phyloP scores from a whole-genome alignment of 2,329 filamentous ascomycete genomes.

The Curvularia hawaiiensis region DNA sequence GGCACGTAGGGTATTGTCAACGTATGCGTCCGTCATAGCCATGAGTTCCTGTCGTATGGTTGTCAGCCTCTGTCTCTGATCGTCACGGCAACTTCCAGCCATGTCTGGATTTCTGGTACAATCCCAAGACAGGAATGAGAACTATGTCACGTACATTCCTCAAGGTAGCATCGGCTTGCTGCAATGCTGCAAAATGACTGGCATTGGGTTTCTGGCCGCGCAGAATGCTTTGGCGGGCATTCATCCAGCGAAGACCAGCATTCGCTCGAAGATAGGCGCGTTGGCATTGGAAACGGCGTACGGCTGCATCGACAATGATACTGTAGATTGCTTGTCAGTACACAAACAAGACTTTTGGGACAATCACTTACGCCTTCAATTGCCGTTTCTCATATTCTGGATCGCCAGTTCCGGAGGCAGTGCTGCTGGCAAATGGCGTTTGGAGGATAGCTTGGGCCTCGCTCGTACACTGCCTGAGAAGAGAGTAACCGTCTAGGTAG shows the following conservation, averaged over 20 bases:
- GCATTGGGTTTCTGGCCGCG: conserved; percentile 56
- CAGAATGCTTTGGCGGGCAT: conserved; percentile 57
- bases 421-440: conserved; percentile 56
- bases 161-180: conserved; percentile 55
- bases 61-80: conserved; percentile 2
- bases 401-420: conserved; percentile 50
- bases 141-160: conserved; percentile 50
- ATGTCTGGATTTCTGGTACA: not conserved
- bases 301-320: conserved; percentile 64
- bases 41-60: conserved; percentile 57
- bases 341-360: not conserved
- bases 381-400: conserved; percentile 62
- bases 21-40: conserved; percentile 61
- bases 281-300: conserved; percentile 66
- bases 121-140: not conserved
- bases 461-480: conserved; percentile 61
- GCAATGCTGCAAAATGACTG: conserved; percentile 55
- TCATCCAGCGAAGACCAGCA: conserved; percentile 64
- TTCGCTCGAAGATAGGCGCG: conserved; percentile 64
- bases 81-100: not conserved
- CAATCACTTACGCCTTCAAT: conserved; percentile 57
- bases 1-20: conserved; percentile 60
- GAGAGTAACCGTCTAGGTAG: conserved; percentile 63
- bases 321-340: conserved; percentile 47
- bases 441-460: conserved; percentile 62